phyloP scores from a whole-genome alignment of 352 stramenopile species.

The Pythium myriotylum region DNA sequence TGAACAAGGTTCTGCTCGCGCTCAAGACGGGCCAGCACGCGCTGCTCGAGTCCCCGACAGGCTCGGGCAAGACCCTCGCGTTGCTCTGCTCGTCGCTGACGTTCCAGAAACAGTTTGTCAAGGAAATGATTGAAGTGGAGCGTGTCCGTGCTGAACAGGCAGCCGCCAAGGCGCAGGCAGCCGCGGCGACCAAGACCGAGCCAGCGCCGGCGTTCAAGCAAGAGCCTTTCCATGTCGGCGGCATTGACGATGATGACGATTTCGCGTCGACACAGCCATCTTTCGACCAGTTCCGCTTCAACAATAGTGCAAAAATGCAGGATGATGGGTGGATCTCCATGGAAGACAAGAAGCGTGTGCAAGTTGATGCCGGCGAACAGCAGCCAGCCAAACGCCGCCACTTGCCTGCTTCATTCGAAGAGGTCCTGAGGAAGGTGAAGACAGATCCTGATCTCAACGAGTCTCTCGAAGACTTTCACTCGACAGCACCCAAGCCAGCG shows the following conservation, averaged over 20 bases:
- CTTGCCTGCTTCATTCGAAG: conserved; percentile 33
- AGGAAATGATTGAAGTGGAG: conserved; percentile 39
- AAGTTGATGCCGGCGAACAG: not conserved
- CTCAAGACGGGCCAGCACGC: conserved; percentile 83
- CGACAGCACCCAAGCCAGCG: not conserved
- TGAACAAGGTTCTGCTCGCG: conserved; percentile 84
- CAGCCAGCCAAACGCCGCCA: conserved; percentile 24
- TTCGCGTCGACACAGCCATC: conserved; percentile 43
- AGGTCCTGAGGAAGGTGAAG: not conserved
- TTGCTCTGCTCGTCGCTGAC: conserved; percentile 82
- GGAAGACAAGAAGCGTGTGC: conserved; percentile 39
- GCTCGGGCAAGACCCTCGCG: conserved; percentile 85
- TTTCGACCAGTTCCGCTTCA: conserved; percentile 47
- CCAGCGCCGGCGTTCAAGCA: not conserved
- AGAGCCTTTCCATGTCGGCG: conserved; percentile 7
- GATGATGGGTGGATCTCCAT: conserved; percentile 48
- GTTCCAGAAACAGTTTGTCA: conserved; percentile 65
- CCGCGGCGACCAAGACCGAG: not conserved
- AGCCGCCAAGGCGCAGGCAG: not conserved
- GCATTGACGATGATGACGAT: conserved; percentile 35
- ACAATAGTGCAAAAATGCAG: conserved; percentile 13
- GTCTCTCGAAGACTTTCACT: conserved; percentile 33
- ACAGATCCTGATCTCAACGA: conserved; percentile 12
- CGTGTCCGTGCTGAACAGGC: conserved; percentile 27
- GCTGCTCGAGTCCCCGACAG: conserved; percentile 83